Evolutionary conservation across 148 eudicot genomes (phyloP).

Genomic region (Silene conica): DNA sequence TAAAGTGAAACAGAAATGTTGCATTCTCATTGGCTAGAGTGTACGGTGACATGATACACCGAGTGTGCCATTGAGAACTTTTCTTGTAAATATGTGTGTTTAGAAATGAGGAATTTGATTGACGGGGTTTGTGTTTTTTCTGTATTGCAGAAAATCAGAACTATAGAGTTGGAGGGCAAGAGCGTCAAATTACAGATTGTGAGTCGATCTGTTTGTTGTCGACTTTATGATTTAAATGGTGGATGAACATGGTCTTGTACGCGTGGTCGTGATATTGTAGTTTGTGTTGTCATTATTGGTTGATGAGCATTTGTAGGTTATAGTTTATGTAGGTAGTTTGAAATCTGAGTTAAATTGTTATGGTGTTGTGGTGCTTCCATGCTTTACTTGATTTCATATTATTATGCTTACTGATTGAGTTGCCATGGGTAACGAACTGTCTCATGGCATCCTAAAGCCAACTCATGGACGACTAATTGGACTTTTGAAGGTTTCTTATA

Average conservation of each 20-base stretch:
- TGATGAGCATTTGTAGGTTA: background rate
- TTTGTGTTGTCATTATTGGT: background rate
- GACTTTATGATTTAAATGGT: background rate
- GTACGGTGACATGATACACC: too few species aligned
- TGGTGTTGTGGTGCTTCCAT: background rate
- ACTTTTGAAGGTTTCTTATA: background rate
- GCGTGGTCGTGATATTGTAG: background rate
- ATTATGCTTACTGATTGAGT: background rate
- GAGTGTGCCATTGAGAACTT: too few species aligned
- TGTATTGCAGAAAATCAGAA: slow-evolving; percentile 70
- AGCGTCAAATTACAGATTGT: slow-evolving; percentile 89
- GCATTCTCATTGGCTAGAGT: too few species aligned
- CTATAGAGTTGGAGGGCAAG: slow-evolving; percentile 86
- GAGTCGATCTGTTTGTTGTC: slow-evolving; percentile 28
- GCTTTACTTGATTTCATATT: background rate
- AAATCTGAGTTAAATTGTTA: background rate
- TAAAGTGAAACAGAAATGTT: too few species aligned
- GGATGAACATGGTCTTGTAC: background rate
- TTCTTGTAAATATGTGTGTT: background rate
- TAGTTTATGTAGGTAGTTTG: background rate
- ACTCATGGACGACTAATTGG: background rate
- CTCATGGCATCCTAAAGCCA: background rate
- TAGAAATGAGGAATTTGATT: background rate
- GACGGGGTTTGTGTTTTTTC: slow-evolving; percentile 5
- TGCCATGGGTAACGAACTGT: background rate